These are phyloP conservation scores for Hydrangea macrophylla DNA, from an alignment of 148 eudicot genomes.

Conservation along the genomic window DNA sequence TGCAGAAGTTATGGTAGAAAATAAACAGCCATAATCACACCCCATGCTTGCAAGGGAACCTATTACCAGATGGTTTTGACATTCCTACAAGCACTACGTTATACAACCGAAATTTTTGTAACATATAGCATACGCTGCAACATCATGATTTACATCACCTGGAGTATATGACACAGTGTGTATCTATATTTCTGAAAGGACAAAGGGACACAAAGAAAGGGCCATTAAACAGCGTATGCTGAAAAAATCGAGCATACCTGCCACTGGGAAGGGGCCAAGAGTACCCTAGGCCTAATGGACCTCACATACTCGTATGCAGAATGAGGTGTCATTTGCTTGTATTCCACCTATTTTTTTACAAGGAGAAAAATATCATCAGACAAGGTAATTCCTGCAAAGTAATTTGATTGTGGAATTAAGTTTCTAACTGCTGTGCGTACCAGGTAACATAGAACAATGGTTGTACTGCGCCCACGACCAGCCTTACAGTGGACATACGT, in stretches of 20 bases:
- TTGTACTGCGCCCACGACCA: conserved; percentile 93
- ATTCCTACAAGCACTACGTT: neutral
- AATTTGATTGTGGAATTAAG: neutral
- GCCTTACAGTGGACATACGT: conserved; percentile 95
- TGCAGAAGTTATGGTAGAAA: too few species aligned
- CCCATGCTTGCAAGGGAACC: neutral
- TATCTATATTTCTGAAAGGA: neutral
- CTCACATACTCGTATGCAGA: conserved; percentile 40
- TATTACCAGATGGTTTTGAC: neutral
- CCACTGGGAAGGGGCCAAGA: conserved; percentile 48
- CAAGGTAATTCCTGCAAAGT: neutral
- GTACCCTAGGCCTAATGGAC: conserved; percentile 58
- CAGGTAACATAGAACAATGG: conserved; percentile 81
- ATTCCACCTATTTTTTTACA: conserved; percentile 38
- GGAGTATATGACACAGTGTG: neutral
- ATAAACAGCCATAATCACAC: neutral
- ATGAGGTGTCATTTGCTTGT: conserved; percentile 55
- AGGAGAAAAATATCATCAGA: neutral
- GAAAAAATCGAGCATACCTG: conserved; percentile 25
- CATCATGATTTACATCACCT: neutral
- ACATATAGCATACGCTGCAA: neutral
- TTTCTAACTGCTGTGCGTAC: conserved; percentile 24
- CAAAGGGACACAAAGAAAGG: neutral
- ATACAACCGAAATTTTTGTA: neutral
- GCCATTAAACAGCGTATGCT: neutral